Evolutionary conservation across 768 basidiomycete genomes (phyloP).

Genomic region (Rhodocollybia butyracea): DNA sequence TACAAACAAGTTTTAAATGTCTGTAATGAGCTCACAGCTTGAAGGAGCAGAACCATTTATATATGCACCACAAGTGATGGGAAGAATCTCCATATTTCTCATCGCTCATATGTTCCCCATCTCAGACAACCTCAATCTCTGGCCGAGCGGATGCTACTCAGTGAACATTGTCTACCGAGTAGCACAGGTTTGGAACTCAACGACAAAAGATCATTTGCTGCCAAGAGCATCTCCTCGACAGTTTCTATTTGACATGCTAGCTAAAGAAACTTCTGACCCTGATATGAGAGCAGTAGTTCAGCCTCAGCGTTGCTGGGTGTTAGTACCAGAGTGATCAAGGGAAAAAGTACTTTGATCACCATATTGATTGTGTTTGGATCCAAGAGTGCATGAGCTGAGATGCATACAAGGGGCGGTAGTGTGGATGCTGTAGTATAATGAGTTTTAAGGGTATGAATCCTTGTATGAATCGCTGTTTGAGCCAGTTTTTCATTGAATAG

Average conservation of each 20-base stretch:
- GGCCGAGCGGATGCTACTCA: constrained; percentile 24
- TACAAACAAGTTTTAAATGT: constrained; percentile 61
- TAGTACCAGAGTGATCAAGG: constrained; percentile 63
- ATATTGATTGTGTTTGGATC: constrained; percentile 59
- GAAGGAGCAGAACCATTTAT: no score
- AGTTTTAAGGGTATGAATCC: constrained; percentile 41
- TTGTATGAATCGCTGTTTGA: constrained; percentile 47
- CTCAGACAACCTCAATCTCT: constrained; percentile 36
- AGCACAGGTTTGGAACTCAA: constrained; percentile 59
- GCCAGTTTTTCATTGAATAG: constrained; percentile 60
- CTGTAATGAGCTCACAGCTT: constrained; percentile 43
- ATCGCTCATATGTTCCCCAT: constrained; percentile 31
- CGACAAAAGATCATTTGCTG: constrained; percentile 44
- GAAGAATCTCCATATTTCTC: constrained; percentile 65
- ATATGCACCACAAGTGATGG: constrained; percentile 21
- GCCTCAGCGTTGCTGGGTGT: constrained; percentile 88
- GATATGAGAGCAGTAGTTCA: constrained; percentile 55
- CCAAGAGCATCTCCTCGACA: constrained; percentile 59
- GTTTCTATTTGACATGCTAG: constrained; percentile 33
- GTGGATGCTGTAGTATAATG: constrained; percentile 25
- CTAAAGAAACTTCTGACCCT: constrained; percentile 14
- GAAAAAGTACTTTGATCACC: constrained; percentile 63
- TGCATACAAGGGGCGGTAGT: constrained; percentile 69
- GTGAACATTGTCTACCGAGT: constrained; percentile 49
- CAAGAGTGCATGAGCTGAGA: constrained; percentile 80